phyloP scores from a whole-genome alignment of 306 rosid genomes.

The Trifolium pratense region DNA sequence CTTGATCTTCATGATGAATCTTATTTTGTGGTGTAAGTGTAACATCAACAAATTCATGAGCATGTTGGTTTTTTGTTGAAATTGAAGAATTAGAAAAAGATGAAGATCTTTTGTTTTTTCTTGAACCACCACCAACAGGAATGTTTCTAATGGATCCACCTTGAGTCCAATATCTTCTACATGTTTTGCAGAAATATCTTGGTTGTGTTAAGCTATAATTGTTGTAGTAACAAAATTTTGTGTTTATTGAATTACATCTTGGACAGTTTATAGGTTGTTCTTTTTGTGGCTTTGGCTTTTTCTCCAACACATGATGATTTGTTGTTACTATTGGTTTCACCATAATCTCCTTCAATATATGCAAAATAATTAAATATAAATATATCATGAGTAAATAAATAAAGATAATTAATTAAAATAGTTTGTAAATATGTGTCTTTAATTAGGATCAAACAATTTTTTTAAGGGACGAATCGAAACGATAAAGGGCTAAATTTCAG shows the following conservation, averaged over 20 bases:
- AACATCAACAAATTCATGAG: conserved; percentile 32
- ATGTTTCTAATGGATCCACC: conserved; percentile 87
- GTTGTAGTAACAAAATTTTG: conserved; percentile 90
- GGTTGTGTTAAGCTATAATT: conserved; percentile 89
- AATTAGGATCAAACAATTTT: not conserved
- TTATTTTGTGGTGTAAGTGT: conserved; percentile 24
- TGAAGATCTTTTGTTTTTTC: conserved; percentile 61
- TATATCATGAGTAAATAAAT: not conserved
- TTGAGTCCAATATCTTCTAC: conserved; percentile 92
- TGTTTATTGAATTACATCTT: conserved; percentile 79
- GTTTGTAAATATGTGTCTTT: not conserved
- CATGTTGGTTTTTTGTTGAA: conserved; percentile 51
- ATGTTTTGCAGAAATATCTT: conserved; percentile 81
- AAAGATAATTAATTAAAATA: too few species aligned
- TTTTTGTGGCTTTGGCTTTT: conserved; percentile 62
- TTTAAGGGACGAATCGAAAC: too few species aligned
- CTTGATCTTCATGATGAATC: conserved; percentile 23
- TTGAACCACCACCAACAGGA: conserved; percentile 87
- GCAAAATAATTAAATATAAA: not conserved
- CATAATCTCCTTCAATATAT: conserved; percentile 59
- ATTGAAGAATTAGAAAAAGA: not conserved
- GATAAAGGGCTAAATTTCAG: too few species aligned
- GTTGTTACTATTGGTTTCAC: conserved; percentile 63
- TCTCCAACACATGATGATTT: conserved; percentile 44
- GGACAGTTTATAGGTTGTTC: conserved; percentile 80